Evolutionary conservation across 176 grass and related monocot genomes (phyloP).

Genomic region (Metroxylon sagu): DNA sequence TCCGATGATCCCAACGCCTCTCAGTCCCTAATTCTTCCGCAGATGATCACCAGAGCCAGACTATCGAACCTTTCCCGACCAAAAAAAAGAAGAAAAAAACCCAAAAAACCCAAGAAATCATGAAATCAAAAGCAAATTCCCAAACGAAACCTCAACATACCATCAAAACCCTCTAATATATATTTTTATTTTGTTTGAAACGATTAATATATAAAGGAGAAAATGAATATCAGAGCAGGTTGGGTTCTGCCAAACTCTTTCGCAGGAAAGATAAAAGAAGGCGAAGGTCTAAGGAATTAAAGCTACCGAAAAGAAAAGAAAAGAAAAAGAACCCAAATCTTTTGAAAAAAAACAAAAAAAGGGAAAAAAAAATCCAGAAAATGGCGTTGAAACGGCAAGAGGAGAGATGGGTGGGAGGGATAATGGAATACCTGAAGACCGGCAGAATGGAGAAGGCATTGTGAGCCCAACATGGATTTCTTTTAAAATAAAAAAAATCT

Average conservation of each 20-base stretch:
- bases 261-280: no score
- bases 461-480: background rate
- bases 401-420: conserved; percentile 26
- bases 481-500: background rate
- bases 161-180: no score
- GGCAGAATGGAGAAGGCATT: conserved; percentile 16
- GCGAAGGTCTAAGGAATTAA: no score
- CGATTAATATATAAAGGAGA: no score
- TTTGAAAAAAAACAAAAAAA: background rate
- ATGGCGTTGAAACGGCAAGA: conserved; percentile 9
- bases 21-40: background rate
- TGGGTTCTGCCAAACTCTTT: no score
- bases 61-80: background rate
- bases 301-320: background rate
- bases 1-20: conserved; percentile 16
- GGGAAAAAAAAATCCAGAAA: conserved; percentile 27
- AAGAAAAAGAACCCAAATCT: conserved; percentile 15
- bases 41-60: background rate
- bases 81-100: no score
- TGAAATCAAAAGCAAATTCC: background rate
- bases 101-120: conserved; percentile 10
- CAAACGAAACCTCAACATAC: background rate
- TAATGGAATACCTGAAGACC: conserved; percentile 20
- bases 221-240: no score
- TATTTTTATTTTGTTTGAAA: no score